A percentile compares a stretch with the other conserved stretches of the same genome.
phyloP scores from a whole-genome alignment of 305 asterid species.

The Fraxinus latifolia region DNA sequence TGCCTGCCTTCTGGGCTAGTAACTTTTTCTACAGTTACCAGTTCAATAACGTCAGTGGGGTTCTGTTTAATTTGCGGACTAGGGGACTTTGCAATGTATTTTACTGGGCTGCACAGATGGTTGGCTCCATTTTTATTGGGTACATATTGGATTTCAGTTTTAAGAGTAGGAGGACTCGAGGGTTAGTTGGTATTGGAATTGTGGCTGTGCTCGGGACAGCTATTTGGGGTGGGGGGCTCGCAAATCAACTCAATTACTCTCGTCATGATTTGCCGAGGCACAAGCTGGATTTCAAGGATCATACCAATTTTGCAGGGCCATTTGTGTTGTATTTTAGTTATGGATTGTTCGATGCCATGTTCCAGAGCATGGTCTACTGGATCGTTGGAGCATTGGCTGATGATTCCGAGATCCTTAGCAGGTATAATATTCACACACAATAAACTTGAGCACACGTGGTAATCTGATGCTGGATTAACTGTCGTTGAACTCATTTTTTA shows the following conservation, averaged over 20 bases:
- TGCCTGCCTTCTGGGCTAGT: constrained; percentile 91
- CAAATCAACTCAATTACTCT: constrained; percentile 55
- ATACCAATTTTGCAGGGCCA: constrained; percentile 67
- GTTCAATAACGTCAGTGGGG: constrained; percentile 76
- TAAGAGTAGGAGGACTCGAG: constrained; percentile 72
- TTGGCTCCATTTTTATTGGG: constrained; percentile 74
- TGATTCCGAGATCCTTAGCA: constrained; percentile 83
- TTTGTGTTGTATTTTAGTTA: constrained; percentile 78
- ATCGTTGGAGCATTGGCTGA: constrained; percentile 81
- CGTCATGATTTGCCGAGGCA: constrained; percentile 32
- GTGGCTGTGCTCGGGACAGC: constrained; percentile 67
- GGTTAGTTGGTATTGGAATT: constrained; percentile 57
- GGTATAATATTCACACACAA: constrained; percentile 30
- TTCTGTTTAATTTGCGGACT: constrained; percentile 69
- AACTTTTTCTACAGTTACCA: constrained; percentile 83
- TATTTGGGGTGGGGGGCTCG: constrained; percentile 89
- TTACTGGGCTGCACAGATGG: constrained; percentile 95
- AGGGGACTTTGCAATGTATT: constrained; percentile 77
- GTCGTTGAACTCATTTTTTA: constrained; percentile 23
- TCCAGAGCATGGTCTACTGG: constrained; percentile 94
- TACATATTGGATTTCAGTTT: constrained; percentile 76
- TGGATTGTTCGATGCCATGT: constrained; percentile 95
- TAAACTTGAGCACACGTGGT: neutral
- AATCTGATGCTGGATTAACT: neutral
- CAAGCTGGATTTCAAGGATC: constrained; percentile 73